Conservation (phyloP, 768 basidiomycete genomes). For the Lanmaoa pseudosensibilis region DNA sequence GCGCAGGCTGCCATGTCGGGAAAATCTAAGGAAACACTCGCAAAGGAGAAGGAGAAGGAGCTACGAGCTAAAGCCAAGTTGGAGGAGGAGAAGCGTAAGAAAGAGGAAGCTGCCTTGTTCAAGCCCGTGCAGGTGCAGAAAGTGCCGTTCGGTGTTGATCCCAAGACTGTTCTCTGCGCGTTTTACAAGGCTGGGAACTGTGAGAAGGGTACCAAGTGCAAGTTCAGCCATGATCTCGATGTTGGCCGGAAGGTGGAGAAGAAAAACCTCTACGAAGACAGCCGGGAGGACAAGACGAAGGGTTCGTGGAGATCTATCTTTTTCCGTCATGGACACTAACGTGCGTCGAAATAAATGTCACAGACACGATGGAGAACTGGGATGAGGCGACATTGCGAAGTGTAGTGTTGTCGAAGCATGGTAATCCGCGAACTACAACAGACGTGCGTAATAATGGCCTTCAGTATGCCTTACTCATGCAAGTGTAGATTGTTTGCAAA, state of each 20-base stretch:
- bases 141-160: constrained; percentile 93
- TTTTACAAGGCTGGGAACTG: constrained; percentile 92
- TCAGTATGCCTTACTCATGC: constrained; percentile 9
- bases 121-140: constrained; percentile 81
- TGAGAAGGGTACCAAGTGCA: constrained; percentile 94
- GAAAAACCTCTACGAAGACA: constrained; percentile 91
- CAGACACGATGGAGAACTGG: constrained; percentile 98
- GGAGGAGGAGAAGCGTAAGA: constrained; percentile 80
- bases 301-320: constrained; percentile 45
- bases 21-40: constrained; percentile 75
- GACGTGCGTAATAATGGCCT: constrained; percentile 55
- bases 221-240: constrained; percentile 93
- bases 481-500: constrained; percentile 90
- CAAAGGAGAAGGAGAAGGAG: constrained; percentile 85
- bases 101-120: constrained; percentile 82
- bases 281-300: constrained; percentile 71
- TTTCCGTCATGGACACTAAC: not conserved
- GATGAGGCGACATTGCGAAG: constrained; percentile 88
- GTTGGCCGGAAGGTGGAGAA: constrained; percentile 92
- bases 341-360: not conserved
- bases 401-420: constrained; percentile 86
- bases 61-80: constrained; percentile 70
- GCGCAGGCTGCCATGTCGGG: constrained; percentile 71
- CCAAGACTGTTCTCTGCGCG: constrained; percentile 89
- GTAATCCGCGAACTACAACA: constrained; percentile 89